A percentile compares a stretch with the other conserved stretches of the same genome.
These are phyloP conservation scores for Plectosphaerella sp. DNA, from an alignment of 2,329 filamentous ascomycete species.

Conservation along the genomic window DNA sequence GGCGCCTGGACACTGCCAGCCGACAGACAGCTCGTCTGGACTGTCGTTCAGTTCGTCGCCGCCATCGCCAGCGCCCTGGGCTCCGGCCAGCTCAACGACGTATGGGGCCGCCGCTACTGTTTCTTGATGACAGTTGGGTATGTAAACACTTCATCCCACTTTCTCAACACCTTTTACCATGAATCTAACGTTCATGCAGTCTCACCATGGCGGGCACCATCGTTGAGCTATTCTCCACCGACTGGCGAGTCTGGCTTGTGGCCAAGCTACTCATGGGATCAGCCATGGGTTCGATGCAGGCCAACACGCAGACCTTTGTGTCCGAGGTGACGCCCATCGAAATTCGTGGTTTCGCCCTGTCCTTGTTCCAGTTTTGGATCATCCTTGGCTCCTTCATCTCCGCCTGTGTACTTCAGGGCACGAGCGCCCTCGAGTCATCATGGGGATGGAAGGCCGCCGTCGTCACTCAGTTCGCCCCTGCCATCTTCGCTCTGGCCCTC, in stretches of 20 bases:
- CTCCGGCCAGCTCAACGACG: not conserved
- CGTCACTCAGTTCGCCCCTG: conserved; percentile 56
- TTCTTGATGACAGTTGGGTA: not conserved
- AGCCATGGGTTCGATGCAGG: conserved; percentile 3
- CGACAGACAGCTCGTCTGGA: not conserved
- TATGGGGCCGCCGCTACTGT: not conserved
- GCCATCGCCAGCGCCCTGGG: not conserved
- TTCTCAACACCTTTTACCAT: too few relatives aligned
- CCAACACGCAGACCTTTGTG: conserved; percentile 1
- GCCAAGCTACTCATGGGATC: conserved; percentile 2
- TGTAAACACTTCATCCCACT: too few relatives aligned
- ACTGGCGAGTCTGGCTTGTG: conserved; percentile 1
- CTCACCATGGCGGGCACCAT: not conserved
- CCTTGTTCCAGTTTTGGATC: conserved; percentile 4
- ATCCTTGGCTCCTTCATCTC: not conserved
- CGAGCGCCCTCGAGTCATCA: not conserved
- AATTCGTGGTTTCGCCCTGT: conserved; percentile 2
- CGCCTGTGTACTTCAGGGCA: not conserved
- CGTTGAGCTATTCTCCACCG: not conserved
- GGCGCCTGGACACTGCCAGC: not conserved
- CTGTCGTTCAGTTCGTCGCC: not conserved
- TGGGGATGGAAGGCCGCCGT: conserved; percentile 2
- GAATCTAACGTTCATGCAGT: not conserved
- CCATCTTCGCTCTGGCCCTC: conserved; percentile 57
- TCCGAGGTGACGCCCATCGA: not conserved